A percentile compares a stretch with the other conserved stretches of the same genome.
Conservation (phyloP, 2,329 filamentous ascomycete species). For the Fusarium buxicola region DNA sequence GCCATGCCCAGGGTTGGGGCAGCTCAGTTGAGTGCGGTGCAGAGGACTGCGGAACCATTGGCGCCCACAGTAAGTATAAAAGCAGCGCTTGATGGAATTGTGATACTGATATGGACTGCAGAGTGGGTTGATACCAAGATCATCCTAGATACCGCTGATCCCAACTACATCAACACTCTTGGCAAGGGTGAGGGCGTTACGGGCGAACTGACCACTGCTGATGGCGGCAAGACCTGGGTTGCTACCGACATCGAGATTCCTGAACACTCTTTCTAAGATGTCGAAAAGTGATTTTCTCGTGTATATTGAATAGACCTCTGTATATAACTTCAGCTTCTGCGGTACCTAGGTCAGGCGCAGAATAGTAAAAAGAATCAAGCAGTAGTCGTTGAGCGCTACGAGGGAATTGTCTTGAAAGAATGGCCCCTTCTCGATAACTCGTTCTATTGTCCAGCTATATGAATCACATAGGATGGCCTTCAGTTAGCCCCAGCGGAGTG, state of each 20-base stretch:
- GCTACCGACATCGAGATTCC: constrained; percentile 16
- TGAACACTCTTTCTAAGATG: constrained; percentile 5
- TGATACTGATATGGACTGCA: not conserved
- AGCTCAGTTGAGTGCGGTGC: constrained; percentile 71
- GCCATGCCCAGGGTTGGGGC: constrained; percentile 57
- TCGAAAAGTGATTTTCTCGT: not conserved
- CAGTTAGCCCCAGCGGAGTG: too few relatives aligned
- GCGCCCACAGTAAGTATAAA: constrained; percentile 31
- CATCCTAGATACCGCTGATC: constrained; percentile 26
- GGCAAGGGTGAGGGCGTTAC: constrained; percentile 33
- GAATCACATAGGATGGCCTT: too few relatives aligned
- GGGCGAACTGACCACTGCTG: constrained; percentile 15
- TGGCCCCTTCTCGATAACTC: too few relatives aligned
- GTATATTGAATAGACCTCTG: not conserved
- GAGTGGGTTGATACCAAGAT: constrained; percentile 39
- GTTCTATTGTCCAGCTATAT: too few relatives aligned
- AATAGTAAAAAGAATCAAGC: too few relatives aligned
- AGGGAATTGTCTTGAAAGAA: too few relatives aligned
- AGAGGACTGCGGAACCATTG: constrained; percentile 75
- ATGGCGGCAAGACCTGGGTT: constrained; percentile 28
- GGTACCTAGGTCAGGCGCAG: not conserved
- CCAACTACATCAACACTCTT: constrained; percentile 34
- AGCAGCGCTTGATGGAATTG: accelerated
- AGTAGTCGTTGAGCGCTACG: too few relatives aligned
- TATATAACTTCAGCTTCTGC: not conserved